phyloP scores from a whole-genome alignment of 2,329 filamentous ascomycete genomes.

The Penicillium decumbens region DNA sequence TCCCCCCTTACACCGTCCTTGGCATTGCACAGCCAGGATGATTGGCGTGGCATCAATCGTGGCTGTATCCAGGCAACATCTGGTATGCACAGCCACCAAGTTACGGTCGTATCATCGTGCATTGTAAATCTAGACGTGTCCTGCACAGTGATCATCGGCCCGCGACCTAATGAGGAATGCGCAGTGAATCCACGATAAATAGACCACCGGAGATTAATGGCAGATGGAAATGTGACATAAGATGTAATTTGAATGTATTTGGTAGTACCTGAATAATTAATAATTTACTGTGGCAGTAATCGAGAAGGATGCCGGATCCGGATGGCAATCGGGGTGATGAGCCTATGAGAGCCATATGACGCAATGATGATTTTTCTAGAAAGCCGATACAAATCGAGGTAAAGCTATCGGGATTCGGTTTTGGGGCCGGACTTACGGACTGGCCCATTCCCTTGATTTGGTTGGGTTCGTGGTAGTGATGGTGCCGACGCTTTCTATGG shows the following conservation, averaged over 20 bases:
- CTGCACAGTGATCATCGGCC: neutral
- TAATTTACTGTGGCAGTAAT: neutral
- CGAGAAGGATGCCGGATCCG: neutral
- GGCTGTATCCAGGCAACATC: neutral
- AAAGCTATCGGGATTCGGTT: neutral
- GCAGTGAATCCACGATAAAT: neutral
- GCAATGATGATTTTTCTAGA: neutral
- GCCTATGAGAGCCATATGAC: neutral
- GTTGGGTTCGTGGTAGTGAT: neutral
- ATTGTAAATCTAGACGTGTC: neutral
- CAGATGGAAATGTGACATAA: neutral
- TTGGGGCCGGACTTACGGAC: neutral
- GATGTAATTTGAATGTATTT: neutral
- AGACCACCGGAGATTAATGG: neutral
- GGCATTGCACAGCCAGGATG: conserved; percentile 1
- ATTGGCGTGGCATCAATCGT: neutral
- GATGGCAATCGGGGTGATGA: neutral
- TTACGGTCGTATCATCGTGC: neutral
- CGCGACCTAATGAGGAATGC: neutral
- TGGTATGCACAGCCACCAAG: neutral
- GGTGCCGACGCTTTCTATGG: neutral
- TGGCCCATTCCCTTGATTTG: neutral
- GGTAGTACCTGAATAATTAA: neutral
- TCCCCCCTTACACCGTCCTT: neutral
- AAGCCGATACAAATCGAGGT: neutral